Conservation (phyloP, 805 yeast genomes). For the Ogataea sp. region DNA sequence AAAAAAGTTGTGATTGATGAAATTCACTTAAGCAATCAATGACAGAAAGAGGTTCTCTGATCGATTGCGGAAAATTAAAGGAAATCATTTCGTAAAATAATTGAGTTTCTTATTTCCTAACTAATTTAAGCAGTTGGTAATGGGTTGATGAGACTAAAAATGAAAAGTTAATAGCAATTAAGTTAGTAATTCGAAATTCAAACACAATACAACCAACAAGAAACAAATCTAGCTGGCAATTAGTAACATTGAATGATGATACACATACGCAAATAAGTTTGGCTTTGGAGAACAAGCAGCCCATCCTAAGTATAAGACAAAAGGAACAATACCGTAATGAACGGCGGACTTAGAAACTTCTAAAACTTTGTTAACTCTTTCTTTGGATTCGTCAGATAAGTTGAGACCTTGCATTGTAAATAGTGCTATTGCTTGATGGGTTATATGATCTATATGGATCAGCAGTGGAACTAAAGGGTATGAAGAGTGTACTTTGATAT, state of each 20-base stretch:
- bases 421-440: no score
- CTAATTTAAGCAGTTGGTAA: slow-evolving; percentile 59
- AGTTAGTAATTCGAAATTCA: no score
- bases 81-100: no score
- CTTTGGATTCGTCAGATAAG: slow-evolving; percentile 48
- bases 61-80: no score
- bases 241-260: neutral
- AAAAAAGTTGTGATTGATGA: no score
- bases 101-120: neutral
- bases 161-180: neutral
- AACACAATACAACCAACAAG: neutral
- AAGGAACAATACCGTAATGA: slow-evolving; percentile 97
- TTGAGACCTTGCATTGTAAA: slow-evolving; percentile 28
- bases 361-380: slow-evolving; percentile 77
- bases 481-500: no score
- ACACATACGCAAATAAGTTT: slow-evolving; percentile 46
- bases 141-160: slow-evolving; percentile 56
- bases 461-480: no score
- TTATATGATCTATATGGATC: no score
- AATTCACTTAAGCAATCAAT: no score
- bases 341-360: slow-evolving; percentile 80
- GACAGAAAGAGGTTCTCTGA: no score
- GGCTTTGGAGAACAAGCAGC: slow-evolving; percentile 77
- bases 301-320: slow-evolving; percentile 88
- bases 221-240: neutral